These are phyloP conservation scores for Wickerhamomyces kurtzmanii DNA, from an alignment of 805 yeast genomes.

Conservation along the genomic window DNA sequence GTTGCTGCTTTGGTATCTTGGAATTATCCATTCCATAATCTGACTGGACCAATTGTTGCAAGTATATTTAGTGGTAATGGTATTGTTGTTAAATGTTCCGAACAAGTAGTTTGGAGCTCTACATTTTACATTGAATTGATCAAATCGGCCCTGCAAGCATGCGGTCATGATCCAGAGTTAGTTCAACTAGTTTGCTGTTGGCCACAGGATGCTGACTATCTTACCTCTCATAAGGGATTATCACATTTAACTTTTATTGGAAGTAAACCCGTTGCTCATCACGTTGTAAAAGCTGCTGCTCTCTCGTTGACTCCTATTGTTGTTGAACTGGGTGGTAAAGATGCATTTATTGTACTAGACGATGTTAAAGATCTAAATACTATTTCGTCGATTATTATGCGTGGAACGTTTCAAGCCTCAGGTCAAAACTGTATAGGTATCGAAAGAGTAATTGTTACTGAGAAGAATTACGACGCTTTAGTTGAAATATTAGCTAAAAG, in stretches of 20 bases:
- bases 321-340: slow-evolving; percentile 95
- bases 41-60: slow-evolving; percentile 88
- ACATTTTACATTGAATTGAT: slow-evolving; percentile 66
- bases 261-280: slow-evolving; percentile 88
- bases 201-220: slow-evolving; percentile 81
- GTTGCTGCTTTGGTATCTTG: slow-evolving; percentile 89
- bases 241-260: slow-evolving; percentile 93
- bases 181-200: slow-evolving; percentile 86
- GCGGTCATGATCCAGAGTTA: slow-evolving; percentile 70
- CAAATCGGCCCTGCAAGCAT: slow-evolving; percentile 57
- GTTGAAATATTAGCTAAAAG: slow-evolving; percentile 47
- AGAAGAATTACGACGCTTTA: slow-evolving; percentile 53
- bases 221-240: slow-evolving; percentile 75
- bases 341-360: slow-evolving; percentile 80
- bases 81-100: slow-evolving; percentile 88
- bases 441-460: slow-evolving; percentile 83
- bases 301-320: slow-evolving; percentile 88
- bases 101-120: slow-evolving; percentile 93
- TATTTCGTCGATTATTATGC: slow-evolving; percentile 72
- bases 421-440: slow-evolving; percentile 99
- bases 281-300: slow-evolving; percentile 76
- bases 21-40: slow-evolving; percentile 96
- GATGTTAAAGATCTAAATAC: slow-evolving; percentile 50
- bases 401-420: slow-evolving; percentile 95
- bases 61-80: slow-evolving; percentile 88